A percentile compares a stretch with the other conserved stretches of the same genome.
Conservation (phyloP, 2,329 filamentous ascomycete species). For the Podosphaera fusca region DNA sequence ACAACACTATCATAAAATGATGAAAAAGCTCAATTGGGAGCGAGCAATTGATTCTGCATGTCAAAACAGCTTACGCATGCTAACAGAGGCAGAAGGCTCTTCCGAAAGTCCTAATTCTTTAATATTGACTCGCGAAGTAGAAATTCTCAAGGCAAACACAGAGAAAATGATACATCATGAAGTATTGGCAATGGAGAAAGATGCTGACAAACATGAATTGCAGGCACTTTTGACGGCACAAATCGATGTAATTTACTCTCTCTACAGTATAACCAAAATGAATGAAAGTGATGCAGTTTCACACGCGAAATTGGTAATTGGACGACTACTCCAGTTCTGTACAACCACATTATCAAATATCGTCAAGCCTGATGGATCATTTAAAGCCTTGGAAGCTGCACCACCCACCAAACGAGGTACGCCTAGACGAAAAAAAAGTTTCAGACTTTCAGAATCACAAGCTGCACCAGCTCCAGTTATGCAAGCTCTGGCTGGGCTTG, state of each 20-base stretch:
- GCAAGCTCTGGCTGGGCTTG: slow-evolving; percentile 18
- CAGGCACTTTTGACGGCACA: slow-evolving; percentile 74
- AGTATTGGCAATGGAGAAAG: slow-evolving; percentile 65
- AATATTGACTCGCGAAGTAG: slow-evolving; percentile 56
- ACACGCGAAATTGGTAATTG: slow-evolving; percentile 55
- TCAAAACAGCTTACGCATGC: slow-evolving; percentile 59
- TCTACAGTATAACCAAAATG: slow-evolving; percentile 64
- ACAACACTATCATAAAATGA: slow-evolving; percentile 68
- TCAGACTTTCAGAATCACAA: slow-evolving; percentile 13
- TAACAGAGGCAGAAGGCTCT: slow-evolving; percentile 46
- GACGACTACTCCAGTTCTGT: slow-evolving; percentile 55
- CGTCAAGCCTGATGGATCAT: slow-evolving; percentile 64
- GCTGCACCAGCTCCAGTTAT: slow-evolving; percentile 15
- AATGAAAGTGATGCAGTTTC: slow-evolving; percentile 62
- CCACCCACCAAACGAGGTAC: slow-evolving; percentile 51
- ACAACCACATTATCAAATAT: slow-evolving; percentile 55
- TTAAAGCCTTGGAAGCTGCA: slow-evolving; percentile 36
- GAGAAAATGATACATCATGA: slow-evolving; percentile 57
- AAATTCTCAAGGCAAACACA: slow-evolving; percentile 63
- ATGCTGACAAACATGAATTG: slow-evolving; percentile 52
- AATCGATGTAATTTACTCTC: slow-evolving; percentile 69
- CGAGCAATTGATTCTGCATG: slow-evolving; percentile 69
- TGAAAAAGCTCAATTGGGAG: slow-evolving; percentile 70
- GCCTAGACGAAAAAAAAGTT: slow-evolving; percentile 45
- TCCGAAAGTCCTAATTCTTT: slow-evolving; percentile 44